Evolutionary conservation across 805 yeast species (phyloP).

Genomic region (Candida suzukii): DNA sequence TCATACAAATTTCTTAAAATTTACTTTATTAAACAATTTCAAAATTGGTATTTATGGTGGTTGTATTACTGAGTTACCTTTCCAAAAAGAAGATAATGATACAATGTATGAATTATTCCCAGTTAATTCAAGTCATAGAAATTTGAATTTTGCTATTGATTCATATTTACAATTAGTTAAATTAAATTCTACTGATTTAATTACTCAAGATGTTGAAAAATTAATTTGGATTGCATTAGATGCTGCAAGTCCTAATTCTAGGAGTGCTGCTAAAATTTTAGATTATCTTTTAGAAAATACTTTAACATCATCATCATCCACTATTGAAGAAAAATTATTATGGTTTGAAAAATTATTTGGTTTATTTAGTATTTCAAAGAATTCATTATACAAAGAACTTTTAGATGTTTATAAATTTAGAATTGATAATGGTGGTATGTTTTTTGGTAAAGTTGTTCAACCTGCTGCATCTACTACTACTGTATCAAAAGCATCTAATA

Average conservation of each 20-base stretch:
- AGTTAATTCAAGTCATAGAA: conserved; percentile 22
- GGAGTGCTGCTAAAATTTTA: conserved; percentile 14
- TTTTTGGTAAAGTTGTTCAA: conserved; percentile 11
- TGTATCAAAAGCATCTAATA: neutral
- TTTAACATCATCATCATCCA: conserved; percentile 6
- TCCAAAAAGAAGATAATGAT: conserved; percentile 15
- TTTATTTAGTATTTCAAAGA: conserved; percentile 18
- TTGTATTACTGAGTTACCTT: conserved; percentile 16
- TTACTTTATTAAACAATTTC: conserved; percentile 25
- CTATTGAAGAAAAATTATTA: conserved; percentile 10
- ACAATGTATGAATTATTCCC: conserved; percentile 23
- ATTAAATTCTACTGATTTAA: conserved; percentile 8
- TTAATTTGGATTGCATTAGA: conserved; percentile 28
- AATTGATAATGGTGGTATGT: conserved; percentile 24
- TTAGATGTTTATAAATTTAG: conserved; percentile 18
- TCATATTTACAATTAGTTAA: conserved; percentile 23
- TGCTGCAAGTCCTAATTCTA: conserved; percentile 13
- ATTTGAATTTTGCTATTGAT: conserved; percentile 19
- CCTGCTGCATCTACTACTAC: neutral
- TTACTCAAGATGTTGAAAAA: conserved; percentile 13
- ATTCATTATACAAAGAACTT: conserved; percentile 15
- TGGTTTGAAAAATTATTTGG: conserved; percentile 24
- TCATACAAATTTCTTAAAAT: conserved; percentile 25
- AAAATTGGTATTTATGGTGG: conserved; percentile 23
- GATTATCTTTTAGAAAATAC: conserved; percentile 15